These are phyloP conservation scores for Paramecium sexaurelia DNA, from an alignment of 73 alveolate genomes.

Conservation along the genomic window DNA sequence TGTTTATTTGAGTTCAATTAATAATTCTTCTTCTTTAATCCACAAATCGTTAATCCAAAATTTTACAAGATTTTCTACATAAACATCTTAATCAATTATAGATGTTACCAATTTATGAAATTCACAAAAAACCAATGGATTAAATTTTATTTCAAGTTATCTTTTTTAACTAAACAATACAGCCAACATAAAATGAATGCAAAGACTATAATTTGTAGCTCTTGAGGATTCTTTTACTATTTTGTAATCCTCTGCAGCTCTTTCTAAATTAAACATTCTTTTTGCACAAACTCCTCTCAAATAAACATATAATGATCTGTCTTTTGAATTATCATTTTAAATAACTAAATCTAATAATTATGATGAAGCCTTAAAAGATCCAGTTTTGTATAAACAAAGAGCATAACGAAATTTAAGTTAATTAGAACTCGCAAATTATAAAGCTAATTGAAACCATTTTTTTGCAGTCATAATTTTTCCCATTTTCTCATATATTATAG, in stretches of 20 bases:
- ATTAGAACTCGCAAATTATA: conserved; percentile 43
- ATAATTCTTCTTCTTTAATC: conserved; percentile 31
- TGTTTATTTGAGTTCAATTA: background rate
- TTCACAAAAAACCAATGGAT: conserved; percentile 54
- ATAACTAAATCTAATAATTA: conserved; percentile 39
- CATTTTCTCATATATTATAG: conserved; percentile 34
- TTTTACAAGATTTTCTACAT: conserved; percentile 2
- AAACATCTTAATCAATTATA: conserved; percentile 36
- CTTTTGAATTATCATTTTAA: background rate
- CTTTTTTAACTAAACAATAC: conserved; percentile 54
- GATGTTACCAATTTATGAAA: conserved; percentile 56
- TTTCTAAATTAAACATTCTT: conserved; percentile 56
- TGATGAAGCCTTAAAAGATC: background rate
- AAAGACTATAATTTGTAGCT: conserved; percentile 53
- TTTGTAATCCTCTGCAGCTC: conserved; percentile 62
- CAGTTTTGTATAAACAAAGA: conserved; percentile 57
- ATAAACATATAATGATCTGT: conserved; percentile 17
- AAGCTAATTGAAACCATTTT: conserved; percentile 63
- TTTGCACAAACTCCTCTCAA: conserved; percentile 61
- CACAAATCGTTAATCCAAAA: conserved; percentile 50
- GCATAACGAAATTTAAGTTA: conserved; percentile 56
- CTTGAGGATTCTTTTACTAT: conserved; percentile 38
- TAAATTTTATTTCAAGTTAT: conserved; percentile 40
- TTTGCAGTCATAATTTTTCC: conserved; percentile 57
- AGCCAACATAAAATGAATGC: conserved; percentile 64